Base-by-base conservation (phyloP, 176 grass and related monocot genomes). In the Ananas comosus region DNA sequence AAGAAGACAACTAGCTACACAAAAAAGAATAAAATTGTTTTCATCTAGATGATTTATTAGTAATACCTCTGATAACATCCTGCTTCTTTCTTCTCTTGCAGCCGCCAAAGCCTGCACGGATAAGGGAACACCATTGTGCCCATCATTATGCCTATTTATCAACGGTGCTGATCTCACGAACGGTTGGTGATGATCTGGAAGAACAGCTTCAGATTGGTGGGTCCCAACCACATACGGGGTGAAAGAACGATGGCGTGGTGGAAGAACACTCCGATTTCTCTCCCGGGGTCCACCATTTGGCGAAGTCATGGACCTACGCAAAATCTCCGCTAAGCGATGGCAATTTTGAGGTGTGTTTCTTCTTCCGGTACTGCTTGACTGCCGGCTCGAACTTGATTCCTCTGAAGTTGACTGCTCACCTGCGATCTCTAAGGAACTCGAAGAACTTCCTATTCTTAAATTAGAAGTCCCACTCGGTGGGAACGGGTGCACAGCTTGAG, bases 61-160 rank as follows among this genome's bases (percentile, higher is more conserved):
- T 42, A 42, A 64, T 79, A 87, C 85, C 85, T 87, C 80, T 64
- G 85, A 80, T 13, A 76, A 53, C 0, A 76, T 71, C n/a, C 85
- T 87, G 56, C 50, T 82, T 69, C 85, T 42, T 42, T 42, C 85
- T 27, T 87, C 85, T 63, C 85, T 83, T 48, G 85, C 79, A 67
- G 78, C 68, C 56, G 85, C 63, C 72, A 87, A 76, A 8, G n/a
- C 76, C 72, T 83, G 85, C 85, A 87, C 83, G 58, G 83, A 87
- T 68, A 76, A 87, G 11, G 82, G 85, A 72, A 87, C 76, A 49
- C 83, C 85, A 71, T 82, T 13, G 28, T 83, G 79, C 71, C 72
- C 13, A 67, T 79, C 13, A 17, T 56, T 79, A 42, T 87, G 80
- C 64, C 85, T 79, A 53, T 83, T 80, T 50, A 64, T 42, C 8